A percentile compares a stretch with the other conserved stretches of the same genome.
phyloP scores from a whole-genome alignment of 306 rosid species.

The Echinosophora koreensis region DNA sequence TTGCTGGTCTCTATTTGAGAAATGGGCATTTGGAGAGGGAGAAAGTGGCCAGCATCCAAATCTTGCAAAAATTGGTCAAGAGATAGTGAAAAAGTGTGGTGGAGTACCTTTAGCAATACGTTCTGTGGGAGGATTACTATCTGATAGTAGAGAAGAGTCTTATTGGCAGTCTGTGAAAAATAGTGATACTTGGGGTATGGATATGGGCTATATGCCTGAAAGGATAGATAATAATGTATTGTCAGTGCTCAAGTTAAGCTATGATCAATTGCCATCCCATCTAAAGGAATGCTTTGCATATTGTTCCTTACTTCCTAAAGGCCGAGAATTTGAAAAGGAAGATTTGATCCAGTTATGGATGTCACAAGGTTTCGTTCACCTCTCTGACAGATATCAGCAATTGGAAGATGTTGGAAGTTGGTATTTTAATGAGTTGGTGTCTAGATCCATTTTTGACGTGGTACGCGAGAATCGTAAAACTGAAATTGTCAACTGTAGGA shows the following conservation, averaged over 20 bases:
- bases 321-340: constrained; percentile 34
- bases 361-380: constrained; percentile 43
- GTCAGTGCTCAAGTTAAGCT: constrained; percentile 43
- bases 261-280: constrained; percentile 38
- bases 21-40: constrained; percentile 43
- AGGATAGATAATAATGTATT: constrained; percentile 37
- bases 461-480: constrained; percentile 15
- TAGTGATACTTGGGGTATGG: constrained; percentile 34
- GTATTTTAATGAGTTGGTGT: constrained; percentile 34
- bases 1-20: constrained; percentile 41
- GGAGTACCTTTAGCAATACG: constrained; percentile 53
- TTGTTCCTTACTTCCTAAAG: constrained; percentile 39
- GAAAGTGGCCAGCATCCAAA: constrained; percentile 26
- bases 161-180: constrained; percentile 48
- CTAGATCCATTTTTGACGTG: constrained; percentile 42
- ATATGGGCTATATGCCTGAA: background rate
- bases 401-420: constrained; percentile 40
- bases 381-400: background rate
- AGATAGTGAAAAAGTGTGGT: constrained; percentile 52
- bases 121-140: constrained; percentile 45
- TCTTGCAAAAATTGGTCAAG: constrained; percentile 19
- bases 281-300: constrained; percentile 45
- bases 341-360: constrained; percentile 33
- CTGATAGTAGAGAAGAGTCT: constrained; percentile 35
- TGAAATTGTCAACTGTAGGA: constrained; percentile 33